These are phyloP conservation scores for Colletotrichum navitas DNA, from an alignment of 2,329 filamentous ascomycete genomes.

Conservation along the genomic window DNA sequence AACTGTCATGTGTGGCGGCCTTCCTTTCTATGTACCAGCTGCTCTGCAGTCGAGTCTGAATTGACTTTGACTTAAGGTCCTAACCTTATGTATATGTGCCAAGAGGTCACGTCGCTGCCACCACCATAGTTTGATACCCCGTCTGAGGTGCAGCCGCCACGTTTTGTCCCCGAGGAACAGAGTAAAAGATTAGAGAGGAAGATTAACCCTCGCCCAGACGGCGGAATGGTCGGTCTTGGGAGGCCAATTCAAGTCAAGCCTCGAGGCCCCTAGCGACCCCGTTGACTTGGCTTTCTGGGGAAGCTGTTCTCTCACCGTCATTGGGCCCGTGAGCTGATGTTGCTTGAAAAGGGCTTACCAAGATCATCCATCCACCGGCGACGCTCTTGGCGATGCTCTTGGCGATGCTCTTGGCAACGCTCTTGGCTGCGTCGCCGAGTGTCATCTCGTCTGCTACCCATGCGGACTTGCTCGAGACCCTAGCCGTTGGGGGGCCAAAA, in stretches of 20 bases:
- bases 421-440: conserved; percentile 30
- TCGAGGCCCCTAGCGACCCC: conserved; percentile 14
- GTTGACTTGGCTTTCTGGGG: conserved; percentile 29
- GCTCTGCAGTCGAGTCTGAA: conserved; percentile 4
- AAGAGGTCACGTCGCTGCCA: conserved; percentile 19
- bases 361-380: conserved; percentile 22
- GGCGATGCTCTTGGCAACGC: not conserved
- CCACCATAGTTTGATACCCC: conserved; percentile 12
- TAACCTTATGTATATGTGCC: conserved; percentile 6
- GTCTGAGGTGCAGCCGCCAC: conserved; percentile 25
- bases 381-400: no score
- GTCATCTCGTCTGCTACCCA: not conserved
- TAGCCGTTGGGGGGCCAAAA: conserved; percentile 4
- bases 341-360: conserved; percentile 30
- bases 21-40: not conserved
- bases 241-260: not conserved
- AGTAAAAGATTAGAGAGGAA: not conserved
- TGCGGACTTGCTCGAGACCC: not conserved
- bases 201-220: not conserved
- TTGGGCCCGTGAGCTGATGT: conserved; percentile 19
- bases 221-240: conserved; percentile 35
- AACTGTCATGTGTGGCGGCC: not conserved
- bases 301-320: conserved; percentile 10
- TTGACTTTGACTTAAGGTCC: not conserved
- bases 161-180: not conserved